Evolutionary conservation across 164 flowering plant species (phyloP).

Genomic region (Euptelea pleiosperma): DNA sequence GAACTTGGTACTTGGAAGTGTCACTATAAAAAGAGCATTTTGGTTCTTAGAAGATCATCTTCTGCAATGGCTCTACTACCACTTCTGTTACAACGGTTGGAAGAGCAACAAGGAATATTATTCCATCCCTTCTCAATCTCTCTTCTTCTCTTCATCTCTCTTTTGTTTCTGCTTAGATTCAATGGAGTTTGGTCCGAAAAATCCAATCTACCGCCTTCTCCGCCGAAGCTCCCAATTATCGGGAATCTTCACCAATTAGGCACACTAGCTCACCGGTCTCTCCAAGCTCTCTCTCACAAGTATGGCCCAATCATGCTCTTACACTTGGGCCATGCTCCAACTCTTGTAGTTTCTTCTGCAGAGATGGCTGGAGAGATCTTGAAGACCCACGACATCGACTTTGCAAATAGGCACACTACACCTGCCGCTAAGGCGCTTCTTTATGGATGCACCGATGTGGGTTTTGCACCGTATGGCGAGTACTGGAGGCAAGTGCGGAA

Average conservation of each 20-base stretch:
- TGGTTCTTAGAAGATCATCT: neutral
- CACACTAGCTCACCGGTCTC: constrained; percentile 16
- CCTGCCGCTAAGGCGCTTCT: constrained; percentile 9
- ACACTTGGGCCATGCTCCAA: constrained; percentile 13
- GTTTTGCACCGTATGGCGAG: constrained; percentile 27
- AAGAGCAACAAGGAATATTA: neutral
- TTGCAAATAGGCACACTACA: constrained; percentile 16
- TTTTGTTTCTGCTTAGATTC: neutral
- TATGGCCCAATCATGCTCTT: constrained; percentile 25
- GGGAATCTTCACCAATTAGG: constrained; percentile 22
- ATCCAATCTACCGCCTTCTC: constrained; percentile 24
- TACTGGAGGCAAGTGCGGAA: constrained; percentile 31
- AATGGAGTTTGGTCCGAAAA: neutral
- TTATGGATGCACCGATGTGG: constrained; percentile 17
- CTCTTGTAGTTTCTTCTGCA: constrained; percentile 22
- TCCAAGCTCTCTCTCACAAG: constrained; percentile 8
- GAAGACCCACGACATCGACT: constrained; percentile 19
- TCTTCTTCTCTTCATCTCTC: constrained; percentile 1
- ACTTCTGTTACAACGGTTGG: neutral
- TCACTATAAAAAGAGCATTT: too few relatives aligned
- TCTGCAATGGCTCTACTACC: neutral
- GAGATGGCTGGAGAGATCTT: constrained; percentile 20
- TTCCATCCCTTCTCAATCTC: neutral
- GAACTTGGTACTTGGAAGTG: too few relatives aligned
- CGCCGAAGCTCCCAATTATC: constrained; percentile 16